Conservation (phyloP, 2,329 filamentous ascomycete species). For the Neonectria coccinea region DNA sequence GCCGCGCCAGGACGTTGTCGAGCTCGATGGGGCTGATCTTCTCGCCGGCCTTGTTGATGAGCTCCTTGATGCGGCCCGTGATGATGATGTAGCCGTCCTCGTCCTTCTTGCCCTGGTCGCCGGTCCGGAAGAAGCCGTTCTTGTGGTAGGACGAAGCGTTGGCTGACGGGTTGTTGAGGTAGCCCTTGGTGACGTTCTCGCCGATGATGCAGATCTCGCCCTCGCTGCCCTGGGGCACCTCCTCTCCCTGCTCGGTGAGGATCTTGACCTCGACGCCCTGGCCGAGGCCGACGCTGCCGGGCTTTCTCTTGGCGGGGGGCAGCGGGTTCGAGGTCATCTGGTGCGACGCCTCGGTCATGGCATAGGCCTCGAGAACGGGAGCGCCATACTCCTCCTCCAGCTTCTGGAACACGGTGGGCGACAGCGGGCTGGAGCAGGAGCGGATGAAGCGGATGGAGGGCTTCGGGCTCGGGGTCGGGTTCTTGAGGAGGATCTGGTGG, state of each 20-base stretch:
- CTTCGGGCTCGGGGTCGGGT: slow-evolving; percentile 73
- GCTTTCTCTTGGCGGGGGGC: slow-evolving; percentile 78
- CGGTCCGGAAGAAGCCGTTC: slow-evolving; percentile 87
- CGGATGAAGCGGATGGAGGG: slow-evolving; percentile 87
- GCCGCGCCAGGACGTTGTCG: slow-evolving; percentile 82
- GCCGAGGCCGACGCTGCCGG: slow-evolving; percentile 84
- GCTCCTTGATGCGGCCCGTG: slow-evolving; percentile 91
- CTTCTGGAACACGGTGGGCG: slow-evolving; percentile 83
- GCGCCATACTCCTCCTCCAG: slow-evolving; percentile 81
- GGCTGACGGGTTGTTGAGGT: slow-evolving; percentile 83
- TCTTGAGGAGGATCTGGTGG: slow-evolving; percentile 87
- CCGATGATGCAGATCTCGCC: slow-evolving; percentile 87
- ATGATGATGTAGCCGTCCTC: slow-evolving; percentile 85
- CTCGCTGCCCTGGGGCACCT: slow-evolving; percentile 76
- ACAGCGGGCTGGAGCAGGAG: slow-evolving; percentile 86
- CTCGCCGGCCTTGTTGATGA: slow-evolving; percentile 91
- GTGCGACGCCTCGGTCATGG: slow-evolving; percentile 91
- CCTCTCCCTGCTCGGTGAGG: slow-evolving; percentile 75
- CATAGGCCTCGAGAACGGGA: slow-evolving; percentile 89
- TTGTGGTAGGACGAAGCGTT: slow-evolving; percentile 80
- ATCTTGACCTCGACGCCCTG: slow-evolving; percentile 88
- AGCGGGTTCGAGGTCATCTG: slow-evolving; percentile 85
- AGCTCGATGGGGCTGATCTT: slow-evolving; percentile 91
- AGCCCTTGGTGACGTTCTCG: slow-evolving; percentile 86
- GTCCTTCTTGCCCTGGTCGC: slow-evolving; percentile 86